Percentiles rank a stretch among this genome's conserved stretches.
phyloP scores from a whole-genome alignment of 768 basidiomycete genomes.

The Boletus subcaerulescens region DNA sequence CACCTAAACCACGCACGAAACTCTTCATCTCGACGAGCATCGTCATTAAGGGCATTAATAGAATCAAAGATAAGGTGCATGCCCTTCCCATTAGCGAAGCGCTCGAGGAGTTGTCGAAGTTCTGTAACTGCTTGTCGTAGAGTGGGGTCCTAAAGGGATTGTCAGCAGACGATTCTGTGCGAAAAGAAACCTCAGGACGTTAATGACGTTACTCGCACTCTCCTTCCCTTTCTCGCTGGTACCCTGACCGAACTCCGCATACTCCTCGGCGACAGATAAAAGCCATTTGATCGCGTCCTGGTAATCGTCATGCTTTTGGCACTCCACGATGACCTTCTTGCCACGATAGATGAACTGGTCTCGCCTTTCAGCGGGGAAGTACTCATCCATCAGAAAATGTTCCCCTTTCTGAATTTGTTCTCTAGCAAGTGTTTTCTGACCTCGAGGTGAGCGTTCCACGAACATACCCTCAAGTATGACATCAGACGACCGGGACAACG shows the following conservation, averaged over 20 bases:
- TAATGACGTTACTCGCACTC: slow-evolving; percentile 12
- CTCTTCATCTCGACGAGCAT: slow-evolving; percentile 70
- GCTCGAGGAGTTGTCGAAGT: slow-evolving; percentile 80
- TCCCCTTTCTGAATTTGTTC: slow-evolving; percentile 58
- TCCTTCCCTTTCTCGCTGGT: slow-evolving; percentile 36
- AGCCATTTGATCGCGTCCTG: slow-evolving; percentile 79
- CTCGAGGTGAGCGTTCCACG: slow-evolving; percentile 59
- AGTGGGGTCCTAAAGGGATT: slow-evolving; percentile 43
- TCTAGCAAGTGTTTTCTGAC: slow-evolving; percentile 57
- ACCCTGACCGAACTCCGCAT: slow-evolving; percentile 50
- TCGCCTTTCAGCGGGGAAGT: slow-evolving; percentile 86
- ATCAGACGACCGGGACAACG: neutral
- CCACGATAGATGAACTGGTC: slow-evolving; percentile 91
- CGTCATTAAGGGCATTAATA: slow-evolving; percentile 66
- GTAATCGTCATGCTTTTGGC: slow-evolving; percentile 90
- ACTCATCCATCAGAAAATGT: slow-evolving; percentile 74
- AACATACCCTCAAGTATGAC: slow-evolving; percentile 36
- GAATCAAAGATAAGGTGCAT: slow-evolving; percentile 70
- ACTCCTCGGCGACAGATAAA: slow-evolving; percentile 58
- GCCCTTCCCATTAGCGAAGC: slow-evolving; percentile 77
- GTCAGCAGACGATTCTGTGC: slow-evolving; percentile 12
- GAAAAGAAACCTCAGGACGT: neutral
- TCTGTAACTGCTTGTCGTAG: slow-evolving; percentile 58
- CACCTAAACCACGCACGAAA: slow-evolving; percentile 70
- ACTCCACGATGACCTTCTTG: slow-evolving; percentile 93